Base-by-base conservation (phyloP, 208 protist genomes). In the Crithidia brevicula region DNA sequence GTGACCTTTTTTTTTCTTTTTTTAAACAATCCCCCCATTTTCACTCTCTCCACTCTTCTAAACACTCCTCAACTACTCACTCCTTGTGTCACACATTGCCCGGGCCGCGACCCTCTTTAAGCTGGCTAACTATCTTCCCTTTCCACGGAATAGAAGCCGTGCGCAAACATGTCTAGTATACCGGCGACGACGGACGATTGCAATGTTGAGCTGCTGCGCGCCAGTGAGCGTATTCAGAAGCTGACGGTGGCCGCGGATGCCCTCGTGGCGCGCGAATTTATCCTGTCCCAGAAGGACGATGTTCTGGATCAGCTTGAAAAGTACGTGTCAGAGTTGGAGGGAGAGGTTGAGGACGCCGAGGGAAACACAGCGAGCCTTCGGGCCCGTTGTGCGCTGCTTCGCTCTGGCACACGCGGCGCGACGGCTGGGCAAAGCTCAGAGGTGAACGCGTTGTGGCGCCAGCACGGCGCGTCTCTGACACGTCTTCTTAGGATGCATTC, bases 191-290 rank as follows among this genome's bases (percentile, higher is more conserved):
- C 53, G 22, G 53, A 18, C 22, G 77, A 86, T 43, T 56, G 56
- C 10, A 92, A 87, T 49, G 63, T 57, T 0, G 50, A 57, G 11
- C 53, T 71, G 3, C 31, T 88, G 64, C 45, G 65, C 57, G 69
- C 67, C 13, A 78, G 66, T 51, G 67, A 63, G 20, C 63, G 74
- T 36, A 84, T 92, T 51, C 76, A 83, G 16, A 77, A 76, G 38
- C 70, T 92, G 47, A 73, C 80, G 16, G 63, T 63, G 23, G 81
- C 86, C 40, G 59, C 85, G 7, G 83, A 92, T 59, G 64, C 77
- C 28, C 81, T 92, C 38, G 72, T 88, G 15, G 86, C 79, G 7
- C 81, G 80, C 47, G 54, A 71, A 42, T 91, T 81, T 51, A 52
- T 77, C 38, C 61, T 83, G 27, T 40, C 66, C 40, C 65, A 91